Base-by-base conservation (phyloP, 768 basidiomycete genomes). In the Auricularia sp. region DNA sequence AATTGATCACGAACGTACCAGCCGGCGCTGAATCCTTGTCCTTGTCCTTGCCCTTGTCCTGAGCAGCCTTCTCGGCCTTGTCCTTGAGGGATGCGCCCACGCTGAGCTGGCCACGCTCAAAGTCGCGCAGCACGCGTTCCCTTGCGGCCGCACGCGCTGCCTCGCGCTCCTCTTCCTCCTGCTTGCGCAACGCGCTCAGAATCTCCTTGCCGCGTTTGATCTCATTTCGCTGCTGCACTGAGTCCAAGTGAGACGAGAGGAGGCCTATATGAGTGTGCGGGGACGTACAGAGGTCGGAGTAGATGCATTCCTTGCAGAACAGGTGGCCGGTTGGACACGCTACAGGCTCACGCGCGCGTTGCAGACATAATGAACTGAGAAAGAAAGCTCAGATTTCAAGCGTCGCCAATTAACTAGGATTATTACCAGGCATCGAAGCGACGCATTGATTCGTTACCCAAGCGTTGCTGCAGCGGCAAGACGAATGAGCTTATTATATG, bases 251-350 rank as follows among this genome's bases (percentile, higher is more conserved):
- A 62, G 61, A 64, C 29, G 33, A 67, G 62, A 63, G 51, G 39
- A 64, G 7, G 44, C n/a, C 39, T 62, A 58, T 44, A 21, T 35
- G 42, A 21, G 34, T 16, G 10, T 14, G 14, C 23, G 23, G 23
- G 18, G 2, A 77, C 87, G 72, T 77, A 91, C 90, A 73, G 35
- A 96, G 83, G 71, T 95, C 91, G 1, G 88, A 84, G 66, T 94
- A 85, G 33, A 88, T 88, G 70, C 97, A 98, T 76, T 98, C 96
- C 72, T 90, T 92, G 81, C 97, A 99, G 74, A 93, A 98, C 29
- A 98, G 69, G 75, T 98, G 97, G 0, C 97, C 97, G 61, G 90
- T 83, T 23, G 77, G 69, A 70, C 97, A 98, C 11, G 87, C 83
- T 39, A 95, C 78, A 0, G 96, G 93, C 62, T 93, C 88, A 60